These are phyloP conservation scores for Prunus kanzakura DNA, from an alignment of 306 rosid species.

Conservation along the genomic window DNA sequence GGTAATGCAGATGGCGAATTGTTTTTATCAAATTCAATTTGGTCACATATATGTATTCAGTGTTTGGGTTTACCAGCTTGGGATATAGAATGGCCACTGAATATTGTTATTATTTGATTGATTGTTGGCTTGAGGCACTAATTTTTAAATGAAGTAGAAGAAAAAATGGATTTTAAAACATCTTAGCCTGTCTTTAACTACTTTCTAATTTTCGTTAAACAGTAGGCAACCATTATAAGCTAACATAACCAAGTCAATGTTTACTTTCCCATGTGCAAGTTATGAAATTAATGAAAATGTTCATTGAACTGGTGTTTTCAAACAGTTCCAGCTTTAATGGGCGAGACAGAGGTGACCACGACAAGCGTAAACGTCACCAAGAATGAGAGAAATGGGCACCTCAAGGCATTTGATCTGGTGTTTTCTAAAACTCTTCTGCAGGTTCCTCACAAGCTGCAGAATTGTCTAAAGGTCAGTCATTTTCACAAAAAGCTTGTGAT, in stretches of 20 bases:
- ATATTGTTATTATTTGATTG: neutral
- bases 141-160: neutral
- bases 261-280: neutral
- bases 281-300: neutral
- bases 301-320: conserved; percentile 9
- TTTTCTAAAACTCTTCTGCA: conserved; percentile 60
- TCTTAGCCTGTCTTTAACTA: neutral
- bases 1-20: neutral
- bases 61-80: neutral
- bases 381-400: conserved; percentile 39
- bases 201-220: neutral
- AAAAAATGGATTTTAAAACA: neutral
- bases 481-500: conserved; percentile 4
- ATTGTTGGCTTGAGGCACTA: neutral
- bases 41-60: neutral
- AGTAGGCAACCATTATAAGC: neutral
- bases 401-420: conserved; percentile 39
- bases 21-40: conserved; percentile 6
- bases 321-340: conserved; percentile 45
- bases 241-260: neutral
- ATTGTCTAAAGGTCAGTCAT: conserved; percentile 57
- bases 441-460: conserved; percentile 66
- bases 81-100: neutral
- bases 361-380: conserved; percentile 34
- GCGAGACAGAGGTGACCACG: conserved; percentile 43